Evolutionary conservation across 257 asterid genomes (phyloP).

Genomic region (Solanum rostratum): DNA sequence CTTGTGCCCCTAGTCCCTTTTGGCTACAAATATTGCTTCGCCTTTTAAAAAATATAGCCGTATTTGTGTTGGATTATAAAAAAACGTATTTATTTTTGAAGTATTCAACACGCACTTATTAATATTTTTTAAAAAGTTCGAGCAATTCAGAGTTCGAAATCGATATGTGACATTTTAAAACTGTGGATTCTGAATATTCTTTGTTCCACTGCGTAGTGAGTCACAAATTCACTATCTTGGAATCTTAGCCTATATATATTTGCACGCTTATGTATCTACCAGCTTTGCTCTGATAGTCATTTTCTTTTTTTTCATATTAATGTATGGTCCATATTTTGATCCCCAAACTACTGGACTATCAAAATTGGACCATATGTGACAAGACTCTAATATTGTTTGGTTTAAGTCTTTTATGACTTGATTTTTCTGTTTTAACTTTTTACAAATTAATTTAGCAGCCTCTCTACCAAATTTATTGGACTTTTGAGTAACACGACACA

Average conservation of each 20-base stretch:
- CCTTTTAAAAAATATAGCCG: background rate
- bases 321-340: background rate
- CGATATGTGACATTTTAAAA: background rate
- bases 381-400: background rate
- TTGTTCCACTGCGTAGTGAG: background rate
- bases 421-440: background rate
- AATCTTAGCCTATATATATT: background rate
- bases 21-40: background rate
- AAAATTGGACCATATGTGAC: background rate
- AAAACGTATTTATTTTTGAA: too few species aligned
- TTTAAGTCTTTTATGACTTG: background rate
- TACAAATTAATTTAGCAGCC: background rate
- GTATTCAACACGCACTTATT: accelerated
- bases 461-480: background rate
- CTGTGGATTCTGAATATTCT: background rate
- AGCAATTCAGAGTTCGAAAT: background rate
- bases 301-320: background rate
- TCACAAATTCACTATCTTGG: background rate
- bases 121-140: background rate
- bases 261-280: background rate
- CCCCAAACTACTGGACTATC: background rate
- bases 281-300: background rate
- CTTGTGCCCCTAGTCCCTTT: too few species aligned
- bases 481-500: background rate
- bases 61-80: too few species aligned